phyloP scores from a whole-genome alignment of 192 early-diverging fungal genomes.

The Backusella liffmaniae region DNA sequence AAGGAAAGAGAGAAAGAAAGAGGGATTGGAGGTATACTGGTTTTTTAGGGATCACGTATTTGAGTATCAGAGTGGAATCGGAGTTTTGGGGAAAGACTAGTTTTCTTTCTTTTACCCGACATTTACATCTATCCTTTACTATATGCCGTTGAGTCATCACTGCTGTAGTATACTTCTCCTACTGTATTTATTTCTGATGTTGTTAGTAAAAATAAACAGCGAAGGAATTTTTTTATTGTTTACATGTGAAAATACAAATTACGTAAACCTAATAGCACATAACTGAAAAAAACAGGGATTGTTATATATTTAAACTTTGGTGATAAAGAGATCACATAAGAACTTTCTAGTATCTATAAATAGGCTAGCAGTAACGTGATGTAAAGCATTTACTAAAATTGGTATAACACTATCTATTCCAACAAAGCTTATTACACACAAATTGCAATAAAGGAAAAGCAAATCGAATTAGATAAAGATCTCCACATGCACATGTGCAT shows the following conservation, averaged over 20 bases:
- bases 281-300: background rate
- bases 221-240: background rate
- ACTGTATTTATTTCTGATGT: background rate
- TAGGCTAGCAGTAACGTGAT: background rate
- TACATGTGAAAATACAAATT: background rate
- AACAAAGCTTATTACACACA: background rate
- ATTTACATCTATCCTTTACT: background rate
- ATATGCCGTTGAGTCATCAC: background rate
- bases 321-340: background rate
- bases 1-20: background rate
- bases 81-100: background rate
- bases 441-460: background rate
- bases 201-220: background rate
- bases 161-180: background rate
- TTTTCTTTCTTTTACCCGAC: background rate
- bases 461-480: constrained; percentile 4
- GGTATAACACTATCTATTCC: background rate
- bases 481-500: background rate
- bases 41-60: background rate
- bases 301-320: background rate
- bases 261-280: background rate
- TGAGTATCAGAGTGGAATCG: background rate
- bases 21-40: background rate
- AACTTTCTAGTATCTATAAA: background rate
- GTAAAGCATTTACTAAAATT: constrained; percentile 2